These are phyloP conservation scores for Toxoplasma gondii DNA, from an alignment of 169 alveolate species.

Conservation along the genomic window DNA sequence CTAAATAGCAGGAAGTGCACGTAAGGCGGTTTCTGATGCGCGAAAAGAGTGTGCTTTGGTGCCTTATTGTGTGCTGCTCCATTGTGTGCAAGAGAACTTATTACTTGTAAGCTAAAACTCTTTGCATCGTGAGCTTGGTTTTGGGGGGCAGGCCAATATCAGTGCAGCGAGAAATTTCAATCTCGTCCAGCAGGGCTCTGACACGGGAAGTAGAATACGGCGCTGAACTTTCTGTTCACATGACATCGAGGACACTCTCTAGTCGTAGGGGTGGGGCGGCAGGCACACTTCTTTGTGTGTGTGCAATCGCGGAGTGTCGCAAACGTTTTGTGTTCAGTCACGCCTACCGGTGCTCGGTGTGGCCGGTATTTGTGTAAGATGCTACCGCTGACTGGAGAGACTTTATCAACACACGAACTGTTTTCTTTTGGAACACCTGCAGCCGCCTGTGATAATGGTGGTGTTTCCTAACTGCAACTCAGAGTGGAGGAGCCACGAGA, in stretches of 20 bases:
- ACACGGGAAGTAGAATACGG: background rate
- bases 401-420: background rate
- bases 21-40: background rate
- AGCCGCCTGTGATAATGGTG: no score
- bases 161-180: no score
- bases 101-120: no score
- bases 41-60: background rate
- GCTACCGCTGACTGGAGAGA: background rate
- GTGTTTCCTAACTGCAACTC: no score
- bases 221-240: background rate
- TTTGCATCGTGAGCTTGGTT: no score
- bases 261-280: background rate
- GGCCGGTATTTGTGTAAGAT: background rate
- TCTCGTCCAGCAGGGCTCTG: background rate
- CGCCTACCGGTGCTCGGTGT: background rate
- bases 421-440: background rate
- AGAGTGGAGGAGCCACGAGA: no score
- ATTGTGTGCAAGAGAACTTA: no score
- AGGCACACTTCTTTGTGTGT: background rate
- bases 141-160: no score
- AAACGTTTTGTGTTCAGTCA: background rate
- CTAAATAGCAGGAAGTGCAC: constrained; percentile 26
- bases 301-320: background rate
- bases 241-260: background rate
- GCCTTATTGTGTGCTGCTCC: background rate